These are phyloP conservation scores for Umbelopsis vinacea DNA, from an alignment of 192 early-diverging fungal species.

Conservation along the genomic window DNA sequence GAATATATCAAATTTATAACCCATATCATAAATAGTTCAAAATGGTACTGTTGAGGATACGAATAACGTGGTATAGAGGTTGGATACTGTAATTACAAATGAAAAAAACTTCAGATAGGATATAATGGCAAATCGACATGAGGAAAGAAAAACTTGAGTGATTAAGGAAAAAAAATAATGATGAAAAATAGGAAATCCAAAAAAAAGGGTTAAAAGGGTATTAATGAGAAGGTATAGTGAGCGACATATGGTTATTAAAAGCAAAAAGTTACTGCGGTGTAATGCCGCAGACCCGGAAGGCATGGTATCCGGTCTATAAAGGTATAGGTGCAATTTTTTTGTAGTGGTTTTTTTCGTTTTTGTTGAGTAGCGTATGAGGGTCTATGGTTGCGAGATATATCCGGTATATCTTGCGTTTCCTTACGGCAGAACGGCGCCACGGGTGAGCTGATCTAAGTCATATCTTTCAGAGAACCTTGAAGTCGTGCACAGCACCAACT, in stretches of 20 bases:
- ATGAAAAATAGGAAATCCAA: background rate
- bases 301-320: background rate
- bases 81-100: slow-evolving; percentile 11
- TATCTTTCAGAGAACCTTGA: background rate
- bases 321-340: background rate
- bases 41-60: background rate
- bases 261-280: background rate
- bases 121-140: background rate
- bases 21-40: background rate
- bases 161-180: background rate
- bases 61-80: background rate
- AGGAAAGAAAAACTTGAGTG: too few relatives aligned
- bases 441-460: background rate
- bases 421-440: background rate
- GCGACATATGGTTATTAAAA: background rate
- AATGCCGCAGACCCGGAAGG: background rate
- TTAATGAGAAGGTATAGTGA: slow-evolving; percentile 15
- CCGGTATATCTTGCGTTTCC: slow-evolving; percentile 13
- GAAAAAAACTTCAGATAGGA: background rate
- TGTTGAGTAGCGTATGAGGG: background rate
- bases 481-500: background rate
- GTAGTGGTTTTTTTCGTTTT: background rate
- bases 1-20: too few relatives aligned
- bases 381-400: slow-evolving; percentile 4
- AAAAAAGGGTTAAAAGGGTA: background rate